Conservation (phyloP, 140 eudicot genomes). For the Flaveria floridana region DNA sequence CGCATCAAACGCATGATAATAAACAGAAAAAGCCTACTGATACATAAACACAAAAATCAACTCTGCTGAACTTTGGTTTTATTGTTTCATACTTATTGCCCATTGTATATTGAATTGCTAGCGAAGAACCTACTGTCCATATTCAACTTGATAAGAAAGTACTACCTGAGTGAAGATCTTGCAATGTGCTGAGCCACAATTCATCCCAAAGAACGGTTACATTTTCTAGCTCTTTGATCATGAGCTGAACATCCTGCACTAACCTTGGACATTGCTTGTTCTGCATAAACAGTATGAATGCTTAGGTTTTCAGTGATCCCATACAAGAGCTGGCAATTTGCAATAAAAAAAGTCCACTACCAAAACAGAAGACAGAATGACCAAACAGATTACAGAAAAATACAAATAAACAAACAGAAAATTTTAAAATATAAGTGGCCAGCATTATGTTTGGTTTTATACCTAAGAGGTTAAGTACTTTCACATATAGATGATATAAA, state of each 20-base stretch:
- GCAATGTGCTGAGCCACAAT: slow-evolving; percentile 97
- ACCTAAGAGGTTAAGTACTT: slow-evolving; percentile 20
- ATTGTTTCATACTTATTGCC: neutral
- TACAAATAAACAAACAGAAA: slow-evolving; percentile 3
- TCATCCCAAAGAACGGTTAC: slow-evolving; percentile 99
- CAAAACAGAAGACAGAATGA: slow-evolving; percentile 18
- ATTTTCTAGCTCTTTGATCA: slow-evolving; percentile 91
- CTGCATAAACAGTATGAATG: slow-evolving; percentile 51
- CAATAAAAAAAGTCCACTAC: slow-evolving; percentile 18
- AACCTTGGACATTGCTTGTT: slow-evolving; percentile 81
- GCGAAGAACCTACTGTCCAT: neutral
- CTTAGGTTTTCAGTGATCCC: slow-evolving; percentile 21
- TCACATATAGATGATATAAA: slow-evolving; percentile 12
- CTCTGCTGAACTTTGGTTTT: neutral
- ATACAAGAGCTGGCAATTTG: slow-evolving; percentile 11
- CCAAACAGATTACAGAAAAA: neutral
- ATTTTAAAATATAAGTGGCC: neutral
- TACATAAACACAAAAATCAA: neutral
- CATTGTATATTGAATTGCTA: slow-evolving; percentile 3
- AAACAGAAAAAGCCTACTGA: slow-evolving; percentile 1
- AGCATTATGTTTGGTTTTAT: slow-evolving; percentile 22
- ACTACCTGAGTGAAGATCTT: slow-evolving; percentile 97
- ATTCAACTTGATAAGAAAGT: slow-evolving; percentile 10
- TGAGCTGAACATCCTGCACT: slow-evolving; percentile 85
- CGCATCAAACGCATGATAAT: slow-evolving; percentile 10